Percentiles rank a stretch among this genome's conserved stretches.
phyloP scores from a whole-genome alignment of 805 yeast species.

The Brettanomyces nanus region DNA sequence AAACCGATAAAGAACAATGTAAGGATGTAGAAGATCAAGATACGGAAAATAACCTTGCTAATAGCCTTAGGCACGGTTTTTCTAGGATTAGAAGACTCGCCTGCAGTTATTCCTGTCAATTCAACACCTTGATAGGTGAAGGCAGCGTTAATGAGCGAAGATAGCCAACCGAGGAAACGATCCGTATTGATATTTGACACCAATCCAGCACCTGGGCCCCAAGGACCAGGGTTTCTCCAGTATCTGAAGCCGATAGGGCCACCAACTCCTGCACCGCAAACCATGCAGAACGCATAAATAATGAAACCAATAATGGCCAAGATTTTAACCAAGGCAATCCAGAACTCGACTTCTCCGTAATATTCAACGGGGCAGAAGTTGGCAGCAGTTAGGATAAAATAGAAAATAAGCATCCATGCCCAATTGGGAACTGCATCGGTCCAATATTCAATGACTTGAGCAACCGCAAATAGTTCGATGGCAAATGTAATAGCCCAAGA shows the following conservation, averaged over 20 bases:
- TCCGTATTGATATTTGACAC: slow-evolving; percentile 42
- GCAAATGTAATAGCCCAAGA: slow-evolving; percentile 75
- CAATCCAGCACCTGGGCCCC: slow-evolving; percentile 50
- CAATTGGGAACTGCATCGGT: slow-evolving; percentile 60
- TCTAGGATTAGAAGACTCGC: slow-evolving; percentile 65
- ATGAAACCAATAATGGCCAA: slow-evolving; percentile 66
- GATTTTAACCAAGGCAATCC: slow-evolving; percentile 63
- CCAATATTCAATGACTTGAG: slow-evolving; percentile 61
- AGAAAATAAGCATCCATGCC: slow-evolving; percentile 66
- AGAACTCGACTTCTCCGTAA: slow-evolving; percentile 72
- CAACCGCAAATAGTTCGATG: slow-evolving; percentile 62
- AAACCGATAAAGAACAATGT: slow-evolving; percentile 64
- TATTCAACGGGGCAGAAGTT: slow-evolving; percentile 62
- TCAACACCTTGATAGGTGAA: slow-evolving; percentile 79
- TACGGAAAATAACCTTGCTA: slow-evolving; percentile 59
- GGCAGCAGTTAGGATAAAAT: slow-evolving; percentile 41
- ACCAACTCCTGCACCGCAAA: slow-evolving; percentile 60
- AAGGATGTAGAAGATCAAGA: slow-evolving; percentile 54
- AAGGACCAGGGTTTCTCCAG: slow-evolving; percentile 74
- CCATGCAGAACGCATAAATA: slow-evolving; percentile 59
- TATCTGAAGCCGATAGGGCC: slow-evolving; percentile 75
- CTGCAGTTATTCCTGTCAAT: slow-evolving; percentile 66
- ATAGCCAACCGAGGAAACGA: slow-evolving; percentile 61
- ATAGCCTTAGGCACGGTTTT: slow-evolving; percentile 66
- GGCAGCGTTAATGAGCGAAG: slow-evolving; percentile 65